phyloP scores from a whole-genome alignment of 441 rosid species.

The Raphanus hybrid region DNA sequence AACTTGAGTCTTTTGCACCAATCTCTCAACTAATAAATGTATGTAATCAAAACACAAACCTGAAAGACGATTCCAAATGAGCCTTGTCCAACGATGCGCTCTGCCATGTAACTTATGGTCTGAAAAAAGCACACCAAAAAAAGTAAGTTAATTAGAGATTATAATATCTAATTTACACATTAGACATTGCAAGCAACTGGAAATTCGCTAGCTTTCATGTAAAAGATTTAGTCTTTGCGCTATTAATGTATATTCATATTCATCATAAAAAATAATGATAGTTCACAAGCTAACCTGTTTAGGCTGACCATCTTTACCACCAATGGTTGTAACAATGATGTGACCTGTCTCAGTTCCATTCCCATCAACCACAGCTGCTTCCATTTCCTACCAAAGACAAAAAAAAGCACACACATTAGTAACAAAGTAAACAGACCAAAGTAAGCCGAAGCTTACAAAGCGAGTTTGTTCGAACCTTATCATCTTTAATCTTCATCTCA shows the following conservation, averaged over 20 bases:
- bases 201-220: background rate
- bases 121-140: conserved; percentile 18
- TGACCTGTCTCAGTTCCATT: conserved; percentile 64
- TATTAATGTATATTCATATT: background rate
- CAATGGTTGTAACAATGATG: conserved; percentile 56
- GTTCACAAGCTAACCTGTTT: conserved; percentile 49
- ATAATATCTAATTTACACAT: background rate
- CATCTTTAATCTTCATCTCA: conserved; percentile 58
- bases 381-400: conserved; percentile 54
- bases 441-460: background rate
- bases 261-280: background rate
- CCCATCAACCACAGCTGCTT: conserved; percentile 59
- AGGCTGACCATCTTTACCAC: conserved; percentile 58
- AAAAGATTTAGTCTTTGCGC: background rate
- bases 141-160: background rate
- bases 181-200: conserved; percentile 4
- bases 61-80: conserved; percentile 61
- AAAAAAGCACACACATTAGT: conserved; percentile 5
- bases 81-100: conserved; percentile 57
- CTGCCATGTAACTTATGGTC: conserved; percentile 64
- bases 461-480: conserved; percentile 43
- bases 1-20: background rate
- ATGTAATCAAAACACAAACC: conserved; percentile 33
- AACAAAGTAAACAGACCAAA: conserved; percentile 1
- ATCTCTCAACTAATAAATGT: background rate